Percentiles rank a stretch among this genome's conserved stretches.
These are phyloP conservation scores for Cucurbita argyrosperma DNA, from an alignment of 306 rosid genomes.

Conservation along the genomic window DNA sequence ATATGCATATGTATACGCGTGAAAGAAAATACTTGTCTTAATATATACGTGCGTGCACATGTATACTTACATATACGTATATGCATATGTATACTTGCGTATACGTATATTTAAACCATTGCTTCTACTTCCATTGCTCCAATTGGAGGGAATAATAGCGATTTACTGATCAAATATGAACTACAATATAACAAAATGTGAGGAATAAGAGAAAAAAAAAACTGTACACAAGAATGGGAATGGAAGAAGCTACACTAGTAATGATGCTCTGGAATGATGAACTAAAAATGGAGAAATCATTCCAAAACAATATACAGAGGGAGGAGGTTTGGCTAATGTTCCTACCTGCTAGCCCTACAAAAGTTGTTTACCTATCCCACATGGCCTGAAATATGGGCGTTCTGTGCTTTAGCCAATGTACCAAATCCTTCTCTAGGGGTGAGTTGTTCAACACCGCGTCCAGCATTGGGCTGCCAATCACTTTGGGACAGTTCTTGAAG, in stretches of 20 bases:
- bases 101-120: neutral
- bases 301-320: constrained; percentile 22
- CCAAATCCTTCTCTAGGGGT: constrained; percentile 71
- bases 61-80: no score
- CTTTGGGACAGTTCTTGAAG: constrained; percentile 47
- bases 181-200: neutral
- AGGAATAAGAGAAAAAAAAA: neutral
- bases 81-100: no score
- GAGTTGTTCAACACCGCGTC: constrained; percentile 51
- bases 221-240: constrained; percentile 10
- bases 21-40: no score
- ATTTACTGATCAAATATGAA: constrained; percentile 4
- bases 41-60: no score
- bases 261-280: constrained; percentile 12
- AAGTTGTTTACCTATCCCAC: constrained; percentile 64
- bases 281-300: constrained; percentile 28
- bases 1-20: no score
- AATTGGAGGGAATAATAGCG: constrained; percentile 7
- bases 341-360: constrained; percentile 29
- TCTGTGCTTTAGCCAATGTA: constrained; percentile 92
- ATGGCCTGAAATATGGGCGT: constrained; percentile 58
- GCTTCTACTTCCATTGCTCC: constrained; percentile 4
- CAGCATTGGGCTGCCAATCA: constrained; percentile 91
- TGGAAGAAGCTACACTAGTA: neutral
- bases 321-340: constrained; percentile 10